Evolutionary conservation across 768 basidiomycete genomes (phyloP).

Genomic region (button mushroom (Agaricus bisporus)): DNA sequence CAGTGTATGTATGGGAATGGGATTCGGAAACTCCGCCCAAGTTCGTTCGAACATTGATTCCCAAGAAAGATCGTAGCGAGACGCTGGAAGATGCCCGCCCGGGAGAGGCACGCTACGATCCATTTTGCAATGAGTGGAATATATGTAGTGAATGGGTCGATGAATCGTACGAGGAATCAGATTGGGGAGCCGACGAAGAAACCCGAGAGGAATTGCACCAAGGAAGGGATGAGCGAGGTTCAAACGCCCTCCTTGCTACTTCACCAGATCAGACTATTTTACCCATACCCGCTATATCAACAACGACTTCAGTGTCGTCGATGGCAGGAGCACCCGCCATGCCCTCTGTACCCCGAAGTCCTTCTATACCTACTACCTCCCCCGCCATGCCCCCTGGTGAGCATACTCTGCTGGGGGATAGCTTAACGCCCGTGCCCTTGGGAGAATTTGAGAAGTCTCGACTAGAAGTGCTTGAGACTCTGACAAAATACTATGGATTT

Average conservation of each 20-base stretch:
- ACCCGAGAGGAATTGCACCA: too few species aligned
- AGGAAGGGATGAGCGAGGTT: too few species aligned
- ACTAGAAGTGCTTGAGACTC: neutral
- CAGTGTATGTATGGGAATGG: neutral
- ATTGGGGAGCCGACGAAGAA: neutral
- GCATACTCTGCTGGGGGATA: neutral
- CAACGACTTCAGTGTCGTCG: too few species aligned
- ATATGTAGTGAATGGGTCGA: constrained; percentile 1
- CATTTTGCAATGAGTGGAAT: constrained; percentile 7
- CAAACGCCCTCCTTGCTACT: too few species aligned
- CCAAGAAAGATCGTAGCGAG: neutral
- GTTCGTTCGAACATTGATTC: neutral
- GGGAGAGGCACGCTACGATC: neutral
- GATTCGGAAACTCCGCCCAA: neutral
- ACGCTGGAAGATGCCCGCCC: neutral
- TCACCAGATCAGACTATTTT: too few species aligned
- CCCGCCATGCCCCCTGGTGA: neutral
- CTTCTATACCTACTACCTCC: neutral
- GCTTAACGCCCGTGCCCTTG: neutral
- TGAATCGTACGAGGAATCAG: neutral
- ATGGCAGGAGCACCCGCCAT: too few species aligned
- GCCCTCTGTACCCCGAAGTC: neutral
- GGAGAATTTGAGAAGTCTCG: neutral
- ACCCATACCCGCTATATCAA: too few species aligned
- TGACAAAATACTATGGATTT: neutral